Evolutionary conservation across 2,329 filamentous ascomycete genomes (phyloP).

Genomic region (Diaporthe helianthi): DNA sequence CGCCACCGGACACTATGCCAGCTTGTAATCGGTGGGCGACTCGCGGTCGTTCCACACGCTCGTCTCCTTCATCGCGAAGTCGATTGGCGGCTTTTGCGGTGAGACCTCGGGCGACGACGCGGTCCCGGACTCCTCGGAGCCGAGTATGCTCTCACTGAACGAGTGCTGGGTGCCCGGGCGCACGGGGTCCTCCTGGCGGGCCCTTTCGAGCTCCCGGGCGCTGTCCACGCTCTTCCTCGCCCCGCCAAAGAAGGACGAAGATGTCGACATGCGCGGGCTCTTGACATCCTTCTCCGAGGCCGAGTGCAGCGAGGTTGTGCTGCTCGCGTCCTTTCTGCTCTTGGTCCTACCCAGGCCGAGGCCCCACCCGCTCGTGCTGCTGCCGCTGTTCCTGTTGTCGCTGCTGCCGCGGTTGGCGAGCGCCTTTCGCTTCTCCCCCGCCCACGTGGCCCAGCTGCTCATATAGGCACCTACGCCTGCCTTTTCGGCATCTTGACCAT

Average conservation of each 20-base stretch:
- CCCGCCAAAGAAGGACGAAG: slow-evolving; percentile 32
- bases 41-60: slow-evolving; percentile 33
- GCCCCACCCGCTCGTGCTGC: slow-evolving; percentile 42
- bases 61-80: slow-evolving; percentile 34
- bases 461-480: slow-evolving; percentile 62
- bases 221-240: slow-evolving; percentile 28
- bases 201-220: slow-evolving; percentile 3
- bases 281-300: slow-evolving; percentile 34
- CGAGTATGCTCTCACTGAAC: slow-evolving; percentile 36
- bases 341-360: slow-evolving; percentile 43
- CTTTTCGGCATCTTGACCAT: slow-evolving; percentile 49
- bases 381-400: slow-evolving; percentile 28
- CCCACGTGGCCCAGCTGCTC: slow-evolving; percentile 74
- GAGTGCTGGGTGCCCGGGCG: slow-evolving; percentile 34
- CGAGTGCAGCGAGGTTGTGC: slow-evolving; percentile 32
- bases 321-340: slow-evolving; percentile 36
- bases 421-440: slow-evolving; percentile 77
- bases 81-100: slow-evolving; percentile 28
- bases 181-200: slow-evolving; percentile 33
- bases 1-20: slow-evolving; percentile 23
- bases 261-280: slow-evolving; percentile 38
- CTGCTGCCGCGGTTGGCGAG: slow-evolving; percentile 47
- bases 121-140: slow-evolving; percentile 28
- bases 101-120: slow-evolving; percentile 31
- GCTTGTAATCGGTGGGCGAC: slow-evolving; percentile 23